Evolutionary conservation across 805 yeast genomes (phyloP), one percentile per base, ranked within the genome.

Genomic region (Candida tammaniensis): DNA sequence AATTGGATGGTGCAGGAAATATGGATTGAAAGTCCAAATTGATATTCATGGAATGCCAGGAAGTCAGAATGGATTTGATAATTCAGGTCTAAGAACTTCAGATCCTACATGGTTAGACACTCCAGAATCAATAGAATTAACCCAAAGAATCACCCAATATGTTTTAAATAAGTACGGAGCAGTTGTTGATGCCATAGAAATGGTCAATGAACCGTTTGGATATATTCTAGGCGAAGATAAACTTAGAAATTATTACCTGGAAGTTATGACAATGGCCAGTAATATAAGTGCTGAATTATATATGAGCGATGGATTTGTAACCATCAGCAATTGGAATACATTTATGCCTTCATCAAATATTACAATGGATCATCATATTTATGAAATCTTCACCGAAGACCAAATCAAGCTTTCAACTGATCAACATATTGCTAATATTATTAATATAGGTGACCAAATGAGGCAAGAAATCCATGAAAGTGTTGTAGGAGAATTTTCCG

Each of bases 1-100:
- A 1, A 57, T 86, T 25, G 72, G 63, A 27, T 86, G 94, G 94
- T 79, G 84, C 13, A 55, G 71, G 11, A 63, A 64, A 25, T 57
- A 79, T 48, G 78, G 68, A 6, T 58, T 86, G 38, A 72, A 82
- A 37, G 82, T 80, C 4, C 80, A 84, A 79, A 58, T 86, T 32
- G 94, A 85, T 50, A 57, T 86, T 33, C 94, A 86, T 49, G 87
- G 91, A 10, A 79, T 74, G 19, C 93, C 94, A 6, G 94, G 93
- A 1, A 80, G 89, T 2, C 94, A 85, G 51, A 85, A 86, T 54
- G 94, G 94, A n/a, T 85, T 85, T 63, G 91, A 84, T 51, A 86
- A 85, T 48, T 78, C 86, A 9, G 94, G 94, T 2, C 55, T 70
- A 24, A 64, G 86, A 45, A 76, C 47, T 11, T 26, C 17, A 4